Evolutionary conservation across 768 basidiomycete species (phyloP).

Genomic region (Jaapia argillacea): DNA sequence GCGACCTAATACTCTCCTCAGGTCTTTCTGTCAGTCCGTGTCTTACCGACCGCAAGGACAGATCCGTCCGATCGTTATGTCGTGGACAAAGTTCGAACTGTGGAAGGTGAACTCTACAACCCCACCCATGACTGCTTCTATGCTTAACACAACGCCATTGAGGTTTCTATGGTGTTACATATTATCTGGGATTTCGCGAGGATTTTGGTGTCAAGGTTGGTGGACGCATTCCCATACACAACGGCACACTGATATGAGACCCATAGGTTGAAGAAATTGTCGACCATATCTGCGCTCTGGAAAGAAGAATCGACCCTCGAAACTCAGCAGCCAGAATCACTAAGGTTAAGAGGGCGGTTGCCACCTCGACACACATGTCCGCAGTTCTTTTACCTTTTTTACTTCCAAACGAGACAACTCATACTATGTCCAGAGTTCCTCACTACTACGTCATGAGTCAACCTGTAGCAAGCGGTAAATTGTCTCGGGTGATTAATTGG

Average conservation of each 20-base stretch:
- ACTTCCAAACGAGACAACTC: neutral
- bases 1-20: slow-evolving; percentile 12
- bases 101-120: slow-evolving; percentile 30
- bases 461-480: slow-evolving; percentile 18
- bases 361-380: slow-evolving; percentile 47
- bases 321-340: slow-evolving; percentile 21
- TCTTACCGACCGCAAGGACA: slow-evolving; percentile 42
- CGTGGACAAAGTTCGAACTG: slow-evolving; percentile 44
- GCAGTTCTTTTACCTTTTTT: slow-evolving; percentile 10
- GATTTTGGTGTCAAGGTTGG: slow-evolving; percentile 36
- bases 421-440: slow-evolving; percentile 32
- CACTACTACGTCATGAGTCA: slow-evolving; percentile 47
- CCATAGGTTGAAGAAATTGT: slow-evolving; percentile 34
- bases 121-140: neutral
- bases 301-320: slow-evolving; percentile 28
- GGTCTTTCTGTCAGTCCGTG: slow-evolving; percentile 54
- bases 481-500: slow-evolving; percentile 28
- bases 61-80: slow-evolving; percentile 40
- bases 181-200: slow-evolving; percentile 56
- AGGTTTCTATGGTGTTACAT: slow-evolving; percentile 55
- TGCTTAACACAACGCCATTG: no score
- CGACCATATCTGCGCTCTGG: slow-evolving; percentile 38
- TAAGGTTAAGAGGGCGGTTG: slow-evolving; percentile 31
- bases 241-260: neutral
- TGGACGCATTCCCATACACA: neutral